These are phyloP conservation scores for Xanthoconium stramineum DNA, from an alignment of 768 basidiomycete genomes.

Conservation along the genomic window DNA sequence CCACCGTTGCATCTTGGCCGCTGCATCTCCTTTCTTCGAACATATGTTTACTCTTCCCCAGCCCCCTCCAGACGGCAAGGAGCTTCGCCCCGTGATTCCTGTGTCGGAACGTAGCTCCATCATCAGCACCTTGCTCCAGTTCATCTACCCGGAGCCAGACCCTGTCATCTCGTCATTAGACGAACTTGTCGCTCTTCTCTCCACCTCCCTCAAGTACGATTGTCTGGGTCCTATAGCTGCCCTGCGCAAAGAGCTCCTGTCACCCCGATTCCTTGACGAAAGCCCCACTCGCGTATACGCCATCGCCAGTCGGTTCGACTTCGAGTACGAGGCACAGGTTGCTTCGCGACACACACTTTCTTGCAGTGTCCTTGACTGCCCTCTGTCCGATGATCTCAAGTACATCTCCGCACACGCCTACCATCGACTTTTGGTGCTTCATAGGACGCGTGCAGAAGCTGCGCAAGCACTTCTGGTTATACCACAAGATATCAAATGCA, in stretches of 20 bases:
- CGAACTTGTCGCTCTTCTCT: slow-evolving; percentile 48
- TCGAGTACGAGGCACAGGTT: slow-evolving; percentile 59
- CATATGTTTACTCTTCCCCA: slow-evolving; percentile 71
- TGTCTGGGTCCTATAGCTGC: slow-evolving; percentile 42
- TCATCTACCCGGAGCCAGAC: slow-evolving; percentile 60
- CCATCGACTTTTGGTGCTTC: slow-evolving; percentile 59
- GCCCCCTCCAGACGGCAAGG: slow-evolving; percentile 27
- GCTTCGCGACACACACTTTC: slow-evolving; percentile 59
- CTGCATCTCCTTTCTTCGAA: slow-evolving; percentile 65
- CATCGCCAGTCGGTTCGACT: slow-evolving; percentile 61
- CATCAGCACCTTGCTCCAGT: slow-evolving; percentile 51
- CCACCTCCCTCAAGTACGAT: slow-evolving; percentile 64
- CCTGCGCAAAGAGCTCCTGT: slow-evolving; percentile 52
- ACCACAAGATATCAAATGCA: slow-evolving; percentile 55
- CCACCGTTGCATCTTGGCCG: slow-evolving; percentile 59
- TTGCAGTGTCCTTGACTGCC: slow-evolving; percentile 51
- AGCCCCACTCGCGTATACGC: slow-evolving; percentile 65
- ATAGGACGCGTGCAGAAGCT: slow-evolving; percentile 48
- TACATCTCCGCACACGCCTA: slow-evolving; percentile 68
- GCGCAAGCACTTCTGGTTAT: slow-evolving; percentile 47
- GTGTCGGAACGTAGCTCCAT: slow-evolving; percentile 48
- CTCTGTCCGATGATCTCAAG: slow-evolving; percentile 59
- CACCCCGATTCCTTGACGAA: slow-evolving; percentile 43
- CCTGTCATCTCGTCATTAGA: slow-evolving; percentile 52
- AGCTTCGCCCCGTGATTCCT: slow-evolving; percentile 45